phyloP scores from a whole-genome alignment of 164 flowering plant species.

The Macadamia integrifolia region DNA sequence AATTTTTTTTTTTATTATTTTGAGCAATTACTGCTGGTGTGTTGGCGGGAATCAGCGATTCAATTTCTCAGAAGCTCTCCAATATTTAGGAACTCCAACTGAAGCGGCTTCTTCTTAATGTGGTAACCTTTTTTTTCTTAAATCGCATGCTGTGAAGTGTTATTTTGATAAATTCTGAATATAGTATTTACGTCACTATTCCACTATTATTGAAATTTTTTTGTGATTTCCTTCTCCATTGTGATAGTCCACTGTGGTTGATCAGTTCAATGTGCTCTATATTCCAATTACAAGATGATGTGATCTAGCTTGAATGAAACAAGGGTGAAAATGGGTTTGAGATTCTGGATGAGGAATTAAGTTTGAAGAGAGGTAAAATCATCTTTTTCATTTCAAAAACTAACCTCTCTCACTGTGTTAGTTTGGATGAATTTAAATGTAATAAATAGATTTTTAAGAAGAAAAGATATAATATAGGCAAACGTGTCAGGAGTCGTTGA shows the following conservation, averaged over 20 bases:
- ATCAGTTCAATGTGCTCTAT: not conserved
- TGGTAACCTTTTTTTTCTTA: slow-evolving; percentile 35
- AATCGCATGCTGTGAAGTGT: too few species aligned
- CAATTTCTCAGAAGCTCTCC: slow-evolving; percentile 77
- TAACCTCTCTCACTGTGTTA: too few species aligned
- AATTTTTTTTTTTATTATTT: not conserved
- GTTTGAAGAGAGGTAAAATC: too few species aligned
- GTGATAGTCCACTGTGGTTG: not conserved
- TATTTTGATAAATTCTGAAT: not conserved
- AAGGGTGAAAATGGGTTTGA: too few species aligned
- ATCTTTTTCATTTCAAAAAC: too few species aligned
- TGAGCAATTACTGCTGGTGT: slow-evolving; percentile 87
- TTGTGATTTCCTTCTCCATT: not conserved
- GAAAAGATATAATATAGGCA: too few species aligned
- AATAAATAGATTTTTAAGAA: too few species aligned
- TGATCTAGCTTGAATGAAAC: too few species aligned
- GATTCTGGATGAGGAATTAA: too few species aligned
- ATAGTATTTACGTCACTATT: too few species aligned
- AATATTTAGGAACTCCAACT: slow-evolving; percentile 77
- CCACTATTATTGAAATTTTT: not conserved
- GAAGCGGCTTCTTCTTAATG: slow-evolving; percentile 79
- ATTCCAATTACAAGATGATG: not conserved
- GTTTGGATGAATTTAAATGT: too few species aligned
- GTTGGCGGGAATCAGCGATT: slow-evolving; percentile 77
- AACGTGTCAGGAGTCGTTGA: too few species aligned